Evolutionary conservation across 2,329 filamentous ascomycete species (phyloP).

Genomic region (Sclerotinia nivalis): DNA sequence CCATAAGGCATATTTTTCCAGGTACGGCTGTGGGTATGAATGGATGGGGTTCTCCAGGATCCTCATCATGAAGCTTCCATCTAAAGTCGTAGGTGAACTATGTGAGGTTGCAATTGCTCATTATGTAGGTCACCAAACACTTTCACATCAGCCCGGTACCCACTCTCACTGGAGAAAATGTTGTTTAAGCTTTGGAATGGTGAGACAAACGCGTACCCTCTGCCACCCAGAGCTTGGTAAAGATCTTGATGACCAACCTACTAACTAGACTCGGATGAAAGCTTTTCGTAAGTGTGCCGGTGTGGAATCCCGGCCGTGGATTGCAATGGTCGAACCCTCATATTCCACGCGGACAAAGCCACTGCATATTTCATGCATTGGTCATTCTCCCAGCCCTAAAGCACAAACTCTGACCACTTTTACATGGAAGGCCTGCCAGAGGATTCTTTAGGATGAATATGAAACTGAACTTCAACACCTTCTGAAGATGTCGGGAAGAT

Average conservation of each 20-base stretch:
- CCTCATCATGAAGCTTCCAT: slow-evolving; percentile 31
- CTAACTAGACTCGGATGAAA: not conserved
- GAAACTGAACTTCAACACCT: slow-evolving; percentile 7
- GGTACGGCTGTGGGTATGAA: not conserved
- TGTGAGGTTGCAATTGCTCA: slow-evolving; percentile 34
- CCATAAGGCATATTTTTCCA: not conserved
- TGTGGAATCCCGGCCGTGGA: too few relatives aligned
- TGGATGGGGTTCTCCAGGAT: not conserved
- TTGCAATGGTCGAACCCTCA: too few relatives aligned
- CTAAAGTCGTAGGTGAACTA: slow-evolving; percentile 44
- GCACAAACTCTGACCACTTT: not conserved
- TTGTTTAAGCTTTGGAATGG: slow-evolving; percentile 43
- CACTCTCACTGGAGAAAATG: slow-evolving; percentile 1
- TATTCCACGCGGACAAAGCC: slow-evolving; percentile 8
- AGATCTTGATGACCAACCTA: not conserved
- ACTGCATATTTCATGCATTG: not conserved
- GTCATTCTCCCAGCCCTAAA: not conserved
- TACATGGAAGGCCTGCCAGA: not conserved
- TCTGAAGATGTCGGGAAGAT: not conserved
- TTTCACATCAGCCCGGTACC: slow-evolving; percentile 32
- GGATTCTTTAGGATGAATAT: not conserved
- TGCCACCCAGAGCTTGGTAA: not conserved
- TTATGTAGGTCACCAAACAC: not conserved
- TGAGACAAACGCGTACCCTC: slow-evolving; percentile 48
- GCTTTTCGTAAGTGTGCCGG: not conserved